These are phyloP conservation scores for Gossypium longicalyx DNA, from an alignment of 345 rosid species.

Conservation along the genomic window DNA sequence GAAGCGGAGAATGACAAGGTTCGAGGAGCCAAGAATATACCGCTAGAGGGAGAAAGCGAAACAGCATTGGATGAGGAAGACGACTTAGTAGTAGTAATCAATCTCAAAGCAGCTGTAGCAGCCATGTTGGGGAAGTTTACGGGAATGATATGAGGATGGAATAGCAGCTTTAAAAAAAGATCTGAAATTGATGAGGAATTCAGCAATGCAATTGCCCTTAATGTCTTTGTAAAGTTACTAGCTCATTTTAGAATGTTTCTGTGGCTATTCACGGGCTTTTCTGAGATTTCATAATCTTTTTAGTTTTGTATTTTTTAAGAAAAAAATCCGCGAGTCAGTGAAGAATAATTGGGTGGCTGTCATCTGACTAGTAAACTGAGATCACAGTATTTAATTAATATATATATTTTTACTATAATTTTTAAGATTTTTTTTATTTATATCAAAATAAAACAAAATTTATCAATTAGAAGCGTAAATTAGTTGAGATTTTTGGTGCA, in stretches of 20 bases:
- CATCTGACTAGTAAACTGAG: neutral
- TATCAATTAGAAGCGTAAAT: too few species aligned
- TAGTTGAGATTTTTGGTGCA: too few species aligned
- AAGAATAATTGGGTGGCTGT: conserved; percentile 17
- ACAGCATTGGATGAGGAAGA: conserved; percentile 11
- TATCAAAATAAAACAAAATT: too few species aligned
- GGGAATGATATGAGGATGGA: neutral
- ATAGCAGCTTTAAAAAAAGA: neutral
- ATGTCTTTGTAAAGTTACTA: neutral
- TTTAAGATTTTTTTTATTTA: too few species aligned
- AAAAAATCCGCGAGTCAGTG: neutral
- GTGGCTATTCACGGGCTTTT: neutral
- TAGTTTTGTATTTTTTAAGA: neutral
- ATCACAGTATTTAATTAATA: neutral
- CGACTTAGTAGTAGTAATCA: conserved; percentile 25
- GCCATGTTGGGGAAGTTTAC: conserved; percentile 34
- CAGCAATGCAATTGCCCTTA: neutral
- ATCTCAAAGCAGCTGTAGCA: conserved; percentile 32
- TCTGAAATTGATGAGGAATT: neutral
- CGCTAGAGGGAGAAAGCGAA: conserved; percentile 17
- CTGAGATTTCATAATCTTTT: neutral
- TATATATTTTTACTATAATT: too few species aligned
- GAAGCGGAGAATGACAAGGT: conserved; percentile 54
- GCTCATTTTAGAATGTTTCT: neutral
- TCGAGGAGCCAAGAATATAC: conserved; percentile 1